Conservation (phyloP, 768 basidiomycete species). For the Trametes villosa region DNA sequence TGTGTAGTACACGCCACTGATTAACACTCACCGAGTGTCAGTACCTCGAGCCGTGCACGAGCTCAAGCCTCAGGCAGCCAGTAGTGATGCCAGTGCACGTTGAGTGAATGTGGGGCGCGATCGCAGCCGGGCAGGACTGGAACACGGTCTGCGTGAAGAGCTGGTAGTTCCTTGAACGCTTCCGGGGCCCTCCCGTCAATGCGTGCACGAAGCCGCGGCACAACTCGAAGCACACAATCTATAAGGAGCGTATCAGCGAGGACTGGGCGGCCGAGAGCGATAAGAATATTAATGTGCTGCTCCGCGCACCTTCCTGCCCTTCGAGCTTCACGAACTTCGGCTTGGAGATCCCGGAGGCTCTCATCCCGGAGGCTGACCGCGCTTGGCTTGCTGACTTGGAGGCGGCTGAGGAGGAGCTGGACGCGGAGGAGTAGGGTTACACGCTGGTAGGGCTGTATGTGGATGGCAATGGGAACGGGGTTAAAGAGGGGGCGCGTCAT, state of each 20-base stretch:
- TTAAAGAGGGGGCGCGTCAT: no score
- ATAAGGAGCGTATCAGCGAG: background rate
- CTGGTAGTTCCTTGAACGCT: no score
- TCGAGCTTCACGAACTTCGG: background rate
- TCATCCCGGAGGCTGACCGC: background rate
- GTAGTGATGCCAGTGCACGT: no score
- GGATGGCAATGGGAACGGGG: background rate
- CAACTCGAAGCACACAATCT: background rate
- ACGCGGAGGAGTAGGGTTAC: background rate
- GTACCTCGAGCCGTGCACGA: no score
- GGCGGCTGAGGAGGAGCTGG: background rate
- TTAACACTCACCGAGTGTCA: no score
- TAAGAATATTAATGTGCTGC: background rate
- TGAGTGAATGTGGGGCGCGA: no score
- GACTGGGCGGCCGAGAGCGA: background rate
- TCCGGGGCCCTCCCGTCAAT: background rate
- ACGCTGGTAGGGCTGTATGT: no score
- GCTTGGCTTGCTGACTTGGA: background rate
- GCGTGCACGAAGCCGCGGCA: background rate
- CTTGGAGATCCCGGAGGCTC: background rate
- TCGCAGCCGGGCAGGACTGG: no score
- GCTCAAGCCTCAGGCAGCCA: no score
- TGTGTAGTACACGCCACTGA: no score
- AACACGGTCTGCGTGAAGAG: no score
- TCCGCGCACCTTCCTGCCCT: background rate